Evolutionary conservation across 495 filamentous ascomycete species (phyloP), one percentile per base, ranked within the genome.

Genomic region (Clohesyomyces aquaticus): DNA sequence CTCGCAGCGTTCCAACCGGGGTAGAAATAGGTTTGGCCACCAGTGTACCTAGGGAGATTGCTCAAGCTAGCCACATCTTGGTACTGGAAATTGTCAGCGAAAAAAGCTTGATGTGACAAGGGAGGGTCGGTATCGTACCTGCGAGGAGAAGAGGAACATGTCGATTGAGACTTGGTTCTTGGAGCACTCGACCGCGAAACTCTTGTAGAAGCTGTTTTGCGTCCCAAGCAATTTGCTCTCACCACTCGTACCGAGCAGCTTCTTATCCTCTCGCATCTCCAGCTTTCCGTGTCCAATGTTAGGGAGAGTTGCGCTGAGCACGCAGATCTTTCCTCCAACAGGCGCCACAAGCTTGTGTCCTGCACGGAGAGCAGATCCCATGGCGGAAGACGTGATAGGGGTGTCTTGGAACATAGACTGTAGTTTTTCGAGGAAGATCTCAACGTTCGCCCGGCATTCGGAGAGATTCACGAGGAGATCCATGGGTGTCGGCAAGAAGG

Each of bases 141-240:
- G 89, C 11, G 91, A 92, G 2, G 91, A 93, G 81, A 98, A 98
- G 47, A 98, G 82, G 80, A 98, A 98, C 94, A 98, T 98, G 76
- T 98, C 94, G 70, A 98, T 90, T 0, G 93, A 98, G 9, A 98
- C 93, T 74, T 98, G 94, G 62, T 93, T 93, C 77, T 98, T 98
- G 46, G 93, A 97, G 75, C 94, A 98, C 72, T 98, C 94, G 4
- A 98, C 95, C 1, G 94, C 94, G 74, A 98, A 98, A 72, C 91
- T 96, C 80, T 98, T 98, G 83, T 98, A 98, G 76, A 98, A 98
- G 65, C 89, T 88, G 78, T 88, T 96, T 12, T 83, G 90, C 0
- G 95, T 98, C 72, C 97, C 93, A 50, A 98, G 79, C 28, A 98
- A 81, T 55, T 80, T 79, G 67, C 83, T 90, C 72, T 98, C 94